phyloP scores from a whole-genome alignment of 306 rosid genomes.

The Lathyrus aphaca region DNA sequence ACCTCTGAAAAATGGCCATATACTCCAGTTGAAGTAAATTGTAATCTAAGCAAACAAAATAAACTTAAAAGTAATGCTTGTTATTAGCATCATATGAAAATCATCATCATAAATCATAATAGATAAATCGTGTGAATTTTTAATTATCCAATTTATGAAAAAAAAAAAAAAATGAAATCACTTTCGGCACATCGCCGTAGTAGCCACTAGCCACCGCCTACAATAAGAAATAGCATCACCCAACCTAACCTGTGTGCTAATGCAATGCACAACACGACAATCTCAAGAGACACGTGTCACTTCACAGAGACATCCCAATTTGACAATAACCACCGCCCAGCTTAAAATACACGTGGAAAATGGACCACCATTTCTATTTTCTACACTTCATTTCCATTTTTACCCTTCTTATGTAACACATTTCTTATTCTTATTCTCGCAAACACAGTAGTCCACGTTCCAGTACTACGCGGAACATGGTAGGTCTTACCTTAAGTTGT shows the following conservation, averaged over 20 bases:
- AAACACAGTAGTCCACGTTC: slow-evolving; percentile 8
- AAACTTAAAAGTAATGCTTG: not conserved
- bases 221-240: not conserved
- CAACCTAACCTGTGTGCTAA: not conserved
- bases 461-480: slow-evolving; percentile 53
- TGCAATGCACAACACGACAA: not conserved
- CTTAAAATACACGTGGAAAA: not conserved
- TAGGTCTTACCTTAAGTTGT: slow-evolving; percentile 33
- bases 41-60: not conserved
- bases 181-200: not conserved
- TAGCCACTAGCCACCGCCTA: not conserved
- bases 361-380: not conserved
- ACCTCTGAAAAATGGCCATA: too few relatives aligned
- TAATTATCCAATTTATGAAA: not conserved
- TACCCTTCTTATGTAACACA: too few relatives aligned
- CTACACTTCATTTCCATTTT: too few relatives aligned
- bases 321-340: not conserved
- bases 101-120: not conserved
- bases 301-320: not conserved
- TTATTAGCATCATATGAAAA: not conserved
- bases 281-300: not conserved
- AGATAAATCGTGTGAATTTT: not conserved
- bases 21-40: not conserved
- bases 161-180: not conserved
- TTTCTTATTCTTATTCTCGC: too few relatives aligned